These are phyloP conservation scores for Xylaria polymorpha DNA, from an alignment of 2,329 filamentous ascomycete species.

Conservation along the genomic window DNA sequence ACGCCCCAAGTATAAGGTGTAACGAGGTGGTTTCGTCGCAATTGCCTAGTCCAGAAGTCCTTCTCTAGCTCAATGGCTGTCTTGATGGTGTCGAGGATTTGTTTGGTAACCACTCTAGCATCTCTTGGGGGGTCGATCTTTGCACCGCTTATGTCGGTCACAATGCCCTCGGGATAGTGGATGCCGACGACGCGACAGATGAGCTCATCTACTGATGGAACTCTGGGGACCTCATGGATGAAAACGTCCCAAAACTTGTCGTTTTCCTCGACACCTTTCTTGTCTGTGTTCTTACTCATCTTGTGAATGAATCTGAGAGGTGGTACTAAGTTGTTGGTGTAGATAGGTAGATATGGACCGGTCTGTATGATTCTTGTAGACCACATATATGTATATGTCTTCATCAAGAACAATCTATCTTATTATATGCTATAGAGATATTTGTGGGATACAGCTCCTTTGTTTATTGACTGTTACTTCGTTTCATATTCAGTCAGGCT, in stretches of 20 bases:
- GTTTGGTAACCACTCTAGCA: not conserved
- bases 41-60: not conserved
- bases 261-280: not conserved
- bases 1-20: slow-evolving; percentile 21
- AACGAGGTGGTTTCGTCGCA: not conserved
- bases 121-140: not conserved
- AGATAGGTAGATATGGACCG: not conserved
- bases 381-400: not conserved
- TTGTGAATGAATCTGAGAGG: not conserved
- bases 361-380: not conserved
- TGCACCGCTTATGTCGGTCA: slow-evolving; percentile 15
- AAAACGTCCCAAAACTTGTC: slow-evolving; percentile 27
- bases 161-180: slow-evolving; percentile 22
- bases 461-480: not conserved
- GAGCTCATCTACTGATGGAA: slow-evolving; percentile 25
- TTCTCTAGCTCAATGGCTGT: not conserved
- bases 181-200: slow-evolving; percentile 24
- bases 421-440: not conserved
- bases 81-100: slow-evolving; percentile 1
- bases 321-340: not conserved
- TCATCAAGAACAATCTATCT: not conserved
- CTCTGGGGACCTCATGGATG: not conserved
- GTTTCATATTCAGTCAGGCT: not conserved
- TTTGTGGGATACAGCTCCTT: not conserved
- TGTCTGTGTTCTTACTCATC: not conserved